Percentiles rank a stretch among this genome's conserved stretches.
phyloP scores from a whole-genome alignment of 371 early-diverging fungal species.

The Mucor irregularis region DNA sequence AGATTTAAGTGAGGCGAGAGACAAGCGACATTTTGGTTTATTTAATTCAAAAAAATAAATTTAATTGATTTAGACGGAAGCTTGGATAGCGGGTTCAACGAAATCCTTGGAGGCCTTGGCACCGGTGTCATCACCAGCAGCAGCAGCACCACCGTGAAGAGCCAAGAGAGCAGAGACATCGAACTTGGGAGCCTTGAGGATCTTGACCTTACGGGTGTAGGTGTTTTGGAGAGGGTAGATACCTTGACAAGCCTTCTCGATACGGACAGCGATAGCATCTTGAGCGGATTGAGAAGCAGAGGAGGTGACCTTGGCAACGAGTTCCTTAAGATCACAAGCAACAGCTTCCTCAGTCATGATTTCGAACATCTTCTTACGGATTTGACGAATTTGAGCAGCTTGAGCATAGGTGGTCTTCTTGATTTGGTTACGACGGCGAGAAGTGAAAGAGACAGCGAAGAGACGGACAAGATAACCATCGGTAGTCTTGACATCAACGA shows the following conservation, averaged over 20 bases:
- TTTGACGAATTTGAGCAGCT: constrained; percentile 94
- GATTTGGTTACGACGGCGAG: constrained; percentile 88
- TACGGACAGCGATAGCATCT: constrained; percentile 91
- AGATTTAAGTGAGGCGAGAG: constrained; percentile 2
- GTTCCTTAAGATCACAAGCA: constrained; percentile 93
- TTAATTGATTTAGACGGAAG: constrained; percentile 62
- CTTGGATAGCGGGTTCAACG: constrained; percentile 79
- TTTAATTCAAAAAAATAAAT: constrained; percentile 11
- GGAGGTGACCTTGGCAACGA: constrained; percentile 93
- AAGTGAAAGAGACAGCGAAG: constrained; percentile 97
- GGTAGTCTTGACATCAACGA: constrained; percentile 98
- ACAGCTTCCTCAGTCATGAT: constrained; percentile 92
- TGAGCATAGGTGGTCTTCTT: constrained; percentile 98
- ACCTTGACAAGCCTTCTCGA: constrained; percentile 94
- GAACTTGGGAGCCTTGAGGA: constrained; percentile 95
- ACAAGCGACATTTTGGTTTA: constrained; percentile 9
- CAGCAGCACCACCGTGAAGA: constrained; percentile 84
- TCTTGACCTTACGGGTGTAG: constrained; percentile 98
- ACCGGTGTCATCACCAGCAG: constrained; percentile 77
- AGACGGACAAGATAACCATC: constrained; percentile 98
- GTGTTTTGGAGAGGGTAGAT: constrained; percentile 99
- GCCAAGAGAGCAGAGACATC: constrained; percentile 95
- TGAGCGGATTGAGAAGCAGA: constrained; percentile 48
- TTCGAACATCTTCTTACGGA: constrained; percentile 99
- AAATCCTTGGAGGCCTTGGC: constrained; percentile 74